These are phyloP conservation scores for Boletellus emodensis DNA, from an alignment of 768 basidiomycete genomes.

Conservation along the genomic window DNA sequence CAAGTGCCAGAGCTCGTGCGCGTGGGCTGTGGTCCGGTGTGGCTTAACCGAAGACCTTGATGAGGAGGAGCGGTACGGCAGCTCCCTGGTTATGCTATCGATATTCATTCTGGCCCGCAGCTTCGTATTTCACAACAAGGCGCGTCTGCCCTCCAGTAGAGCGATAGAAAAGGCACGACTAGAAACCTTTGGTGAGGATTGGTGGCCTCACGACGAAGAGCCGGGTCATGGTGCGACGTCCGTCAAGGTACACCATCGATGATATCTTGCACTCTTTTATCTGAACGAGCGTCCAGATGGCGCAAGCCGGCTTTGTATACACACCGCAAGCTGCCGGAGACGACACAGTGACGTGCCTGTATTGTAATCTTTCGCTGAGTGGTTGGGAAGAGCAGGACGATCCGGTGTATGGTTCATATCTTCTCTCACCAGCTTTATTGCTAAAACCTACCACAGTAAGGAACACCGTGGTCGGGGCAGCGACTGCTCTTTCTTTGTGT, in stretches of 20 bases:
- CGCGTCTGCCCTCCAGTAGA: constrained; percentile 62
- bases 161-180: constrained; percentile 69
- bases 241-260: constrained; percentile 46
- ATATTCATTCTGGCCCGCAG: constrained; percentile 33
- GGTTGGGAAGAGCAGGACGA: constrained; percentile 89
- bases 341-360: constrained; percentile 82
- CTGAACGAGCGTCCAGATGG: constrained; percentile 48
- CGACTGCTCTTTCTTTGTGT: constrained; percentile 48
- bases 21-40: constrained; percentile 82
- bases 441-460: constrained; percentile 41
- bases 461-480: constrained; percentile 69
- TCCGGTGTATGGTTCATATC: constrained; percentile 60
- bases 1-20: constrained; percentile 63
- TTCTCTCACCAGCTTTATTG: background rate
- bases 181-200: constrained; percentile 60
- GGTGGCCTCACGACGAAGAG: constrained; percentile 75
- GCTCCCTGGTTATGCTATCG: background rate
- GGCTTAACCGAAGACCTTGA: constrained; percentile 58
- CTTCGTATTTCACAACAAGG: constrained; percentile 53
- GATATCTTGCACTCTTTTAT: background rate
- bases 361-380: constrained; percentile 73
- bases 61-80: constrained; percentile 49
- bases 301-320: constrained; percentile 83
- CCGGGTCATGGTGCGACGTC: constrained; percentile 68
- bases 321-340: constrained; percentile 64